These are phyloP conservation scores for Pseudogymnoascus sp. DNA, from an alignment of 2,329 filamentous ascomycete species.

Conservation along the genomic window DNA sequence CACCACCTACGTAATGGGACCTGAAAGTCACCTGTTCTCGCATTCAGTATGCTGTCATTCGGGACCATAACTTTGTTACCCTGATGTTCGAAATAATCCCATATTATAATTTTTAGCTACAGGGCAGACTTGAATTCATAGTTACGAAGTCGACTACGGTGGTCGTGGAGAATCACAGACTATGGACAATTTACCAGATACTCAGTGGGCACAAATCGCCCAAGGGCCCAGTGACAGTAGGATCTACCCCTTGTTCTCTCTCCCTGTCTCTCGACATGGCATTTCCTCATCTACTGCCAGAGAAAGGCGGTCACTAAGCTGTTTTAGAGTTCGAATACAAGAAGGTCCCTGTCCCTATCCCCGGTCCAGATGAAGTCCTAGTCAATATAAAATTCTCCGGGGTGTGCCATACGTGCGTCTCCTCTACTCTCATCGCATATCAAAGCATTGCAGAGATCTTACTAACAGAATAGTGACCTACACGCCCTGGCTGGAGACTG, in stretches of 20 bases:
- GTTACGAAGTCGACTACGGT: background rate
- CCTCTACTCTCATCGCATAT: background rate
- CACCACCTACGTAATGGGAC: background rate
- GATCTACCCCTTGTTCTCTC: background rate
- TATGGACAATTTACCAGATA: constrained; percentile 4
- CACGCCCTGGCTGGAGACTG: constrained; percentile 81
- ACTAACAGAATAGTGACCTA: constrained; percentile 19
- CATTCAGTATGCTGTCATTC: background rate
- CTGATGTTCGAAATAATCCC: background rate
- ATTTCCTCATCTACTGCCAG: too few relatives aligned
- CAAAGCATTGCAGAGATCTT: background rate
- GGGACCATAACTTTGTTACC: background rate
- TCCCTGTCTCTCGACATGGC: too few relatives aligned
- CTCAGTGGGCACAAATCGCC: background rate
- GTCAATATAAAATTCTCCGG: constrained; percentile 81
- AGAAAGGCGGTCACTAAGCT: constrained; percentile 9
- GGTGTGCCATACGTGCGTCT: constrained; percentile 62
- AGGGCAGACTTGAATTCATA: background rate
- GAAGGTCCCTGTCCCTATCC: constrained; percentile 68
- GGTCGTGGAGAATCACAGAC: background rate
- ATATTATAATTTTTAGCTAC: background rate
- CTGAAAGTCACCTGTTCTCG: background rate
- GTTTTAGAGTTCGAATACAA: constrained; percentile 54
- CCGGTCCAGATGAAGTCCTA: constrained; percentile 78
- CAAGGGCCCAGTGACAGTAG: background rate